Base-by-base conservation (phyloP, 805 yeast genomes). In the Spathaspora girioi region DNA sequence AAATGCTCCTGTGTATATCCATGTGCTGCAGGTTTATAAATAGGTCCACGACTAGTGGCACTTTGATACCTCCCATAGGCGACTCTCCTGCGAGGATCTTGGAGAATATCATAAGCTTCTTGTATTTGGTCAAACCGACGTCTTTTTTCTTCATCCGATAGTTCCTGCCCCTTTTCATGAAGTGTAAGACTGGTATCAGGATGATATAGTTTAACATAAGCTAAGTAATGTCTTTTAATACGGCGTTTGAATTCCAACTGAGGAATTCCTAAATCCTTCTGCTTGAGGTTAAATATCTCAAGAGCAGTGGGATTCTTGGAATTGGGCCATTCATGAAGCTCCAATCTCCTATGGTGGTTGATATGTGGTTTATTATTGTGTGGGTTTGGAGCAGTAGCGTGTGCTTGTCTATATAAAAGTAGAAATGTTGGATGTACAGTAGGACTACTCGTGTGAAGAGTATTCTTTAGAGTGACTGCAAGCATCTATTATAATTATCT, bases 121-220 rank as follows among this genome's bases (percentile, higher is more conserved):
- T 64, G 73, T n/a, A 67, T 62, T 47, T 54, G 59, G 51, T 62
- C 71, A 50, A 66, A 73, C 32, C 72, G 60, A 17, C 48, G 43
- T 19, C 71, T 55, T 52, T 75, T 78, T 50, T 57, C 63, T 12
- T 64, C 68, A 5, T 49, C 57, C 2, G 68, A 64, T 23, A 80
- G 63, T 4, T 55, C 52, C 12, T 57, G 45, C 4, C 77, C 74
- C 17, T 60, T 53, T 27, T 50, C 32, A 9, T 47, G 19, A 15
- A 53, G n/a, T 5, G 43, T 41, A 23, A 45, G 51, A 15, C 50
- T 38, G 2, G 78, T 63, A 62, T 91, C 97, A 0, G 97, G 97
- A 63, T 91, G 97, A 59, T 91, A 91, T 9, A 83, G 62, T 64
- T 87, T 88, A 10, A 91, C 91, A 45, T 59, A 69, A 47, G 66